Conservation (phyloP, 345 rosid genomes). For the Ceriops decandra region DNA sequence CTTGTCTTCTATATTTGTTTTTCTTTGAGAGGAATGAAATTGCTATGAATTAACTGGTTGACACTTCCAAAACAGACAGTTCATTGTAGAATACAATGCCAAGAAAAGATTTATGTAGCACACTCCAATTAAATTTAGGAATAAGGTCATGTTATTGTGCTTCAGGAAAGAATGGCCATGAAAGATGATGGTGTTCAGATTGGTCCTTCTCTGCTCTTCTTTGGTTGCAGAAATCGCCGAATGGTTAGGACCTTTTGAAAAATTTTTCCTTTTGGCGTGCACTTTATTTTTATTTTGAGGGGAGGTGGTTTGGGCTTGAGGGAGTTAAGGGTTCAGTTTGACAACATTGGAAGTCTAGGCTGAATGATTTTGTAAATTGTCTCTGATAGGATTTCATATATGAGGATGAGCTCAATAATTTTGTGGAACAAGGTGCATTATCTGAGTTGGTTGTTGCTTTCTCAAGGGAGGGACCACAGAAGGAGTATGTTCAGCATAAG, state of each 20-base stretch:
- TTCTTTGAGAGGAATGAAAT: background rate
- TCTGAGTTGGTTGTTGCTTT: slow-evolving; percentile 29
- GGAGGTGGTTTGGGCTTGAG: background rate
- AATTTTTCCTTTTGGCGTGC: background rate
- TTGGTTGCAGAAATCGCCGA: slow-evolving; percentile 33
- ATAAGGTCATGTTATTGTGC: background rate
- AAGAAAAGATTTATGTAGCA: too few relatives aligned
- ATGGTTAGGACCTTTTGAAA: slow-evolving; percentile 16
- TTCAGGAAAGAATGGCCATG: slow-evolving; percentile 31
- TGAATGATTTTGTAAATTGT: background rate
- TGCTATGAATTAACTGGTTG: too few relatives aligned
- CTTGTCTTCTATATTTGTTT: background rate
- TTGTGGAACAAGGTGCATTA: slow-evolving; percentile 26
- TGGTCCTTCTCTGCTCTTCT: slow-evolving; percentile 26
- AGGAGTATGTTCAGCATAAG: slow-evolving; percentile 34
- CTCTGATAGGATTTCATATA: slow-evolving; percentile 28
- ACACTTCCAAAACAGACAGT: too few relatives aligned
- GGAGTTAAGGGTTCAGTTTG: too few relatives aligned
- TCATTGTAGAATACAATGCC: too few relatives aligned
- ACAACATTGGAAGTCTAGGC: background rate
- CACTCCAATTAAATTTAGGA: too few relatives aligned
- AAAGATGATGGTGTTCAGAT: slow-evolving; percentile 26
- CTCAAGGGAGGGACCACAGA: slow-evolving; percentile 33
- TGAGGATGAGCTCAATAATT: slow-evolving; percentile 30
- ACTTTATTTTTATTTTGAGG: background rate